Percentiles rank a stretch among this genome's conserved stretches.
phyloP scores from a whole-genome alignment of 768 basidiomycete species.

The Hygrophorus pudorinus region DNA sequence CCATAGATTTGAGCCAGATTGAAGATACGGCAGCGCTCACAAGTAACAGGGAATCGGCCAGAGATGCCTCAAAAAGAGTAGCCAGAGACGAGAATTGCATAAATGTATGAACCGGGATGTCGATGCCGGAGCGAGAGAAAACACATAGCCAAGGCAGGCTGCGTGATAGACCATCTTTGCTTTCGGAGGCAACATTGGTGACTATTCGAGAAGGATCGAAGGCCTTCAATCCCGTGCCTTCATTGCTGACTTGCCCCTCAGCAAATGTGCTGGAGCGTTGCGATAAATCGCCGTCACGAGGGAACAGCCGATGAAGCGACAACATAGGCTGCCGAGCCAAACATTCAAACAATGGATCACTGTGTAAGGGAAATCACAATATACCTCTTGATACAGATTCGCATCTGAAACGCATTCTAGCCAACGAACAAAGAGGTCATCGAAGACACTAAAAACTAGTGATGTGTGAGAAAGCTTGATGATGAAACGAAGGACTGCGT shows the following conservation, averaged over 20 bases:
- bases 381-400: conserved; percentile 30
- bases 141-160: conserved; percentile 52
- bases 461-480: conserved; percentile 43
- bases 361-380: conserved; percentile 4
- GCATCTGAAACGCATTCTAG: conserved; percentile 33
- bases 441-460: conserved; percentile 47
- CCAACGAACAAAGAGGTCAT: conserved; percentile 52
- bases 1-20: conserved; percentile 52
- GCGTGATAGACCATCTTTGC: conserved; percentile 31
- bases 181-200: conserved; percentile 30
- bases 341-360: not conserved
- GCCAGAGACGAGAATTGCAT: conserved; percentile 35
- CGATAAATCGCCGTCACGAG: conserved; percentile 36
- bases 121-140: conserved; percentile 54
- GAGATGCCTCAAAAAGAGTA: conserved; percentile 23
- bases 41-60: conserved; percentile 39
- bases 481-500: conserved; percentile 39
- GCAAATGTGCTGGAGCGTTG: conserved; percentile 28
- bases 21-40: conserved; percentile 44
- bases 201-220: conserved; percentile 51
- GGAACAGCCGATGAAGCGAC: conserved; percentile 48
- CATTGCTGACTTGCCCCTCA: conserved; percentile 20
- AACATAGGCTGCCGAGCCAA: conserved; percentile 32
- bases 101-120: conserved; percentile 45
- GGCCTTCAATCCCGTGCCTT: conserved; percentile 17